A percentile compares a stretch with the other conserved stretches of the same genome.
Evolutionary conservation across 139 green algal species (phyloP).

Genomic region (Ettlia oleoabundans): DNA sequence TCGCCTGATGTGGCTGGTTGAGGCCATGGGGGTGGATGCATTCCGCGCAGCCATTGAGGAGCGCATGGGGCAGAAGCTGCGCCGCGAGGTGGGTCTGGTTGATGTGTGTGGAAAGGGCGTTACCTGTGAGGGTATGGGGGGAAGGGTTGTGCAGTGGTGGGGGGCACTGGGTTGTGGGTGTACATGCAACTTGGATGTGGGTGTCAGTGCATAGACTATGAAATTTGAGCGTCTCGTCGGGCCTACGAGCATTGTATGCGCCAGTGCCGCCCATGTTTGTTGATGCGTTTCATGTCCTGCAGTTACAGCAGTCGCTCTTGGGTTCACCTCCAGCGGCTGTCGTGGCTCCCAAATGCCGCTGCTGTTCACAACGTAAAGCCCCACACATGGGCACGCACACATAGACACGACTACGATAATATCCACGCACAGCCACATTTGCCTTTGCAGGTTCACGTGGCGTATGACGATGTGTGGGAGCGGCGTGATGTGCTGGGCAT

Average conservation of each 20-base stretch:
- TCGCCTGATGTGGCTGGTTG: constrained; percentile 96
- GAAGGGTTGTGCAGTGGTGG: too few relatives aligned
- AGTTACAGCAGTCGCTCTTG: too few relatives aligned
- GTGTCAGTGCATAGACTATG: too few relatives aligned
- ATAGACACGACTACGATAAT: neutral
- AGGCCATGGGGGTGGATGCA: constrained; percentile 80
- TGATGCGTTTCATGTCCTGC: too few relatives aligned
- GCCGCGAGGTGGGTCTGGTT: constrained; percentile 20
- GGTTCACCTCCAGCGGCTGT: neutral
- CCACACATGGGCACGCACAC: too few relatives aligned
- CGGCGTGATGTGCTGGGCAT: constrained; percentile 88
- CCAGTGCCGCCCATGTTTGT: too few relatives aligned
- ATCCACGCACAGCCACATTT: neutral
- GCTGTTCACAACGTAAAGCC: too few relatives aligned
- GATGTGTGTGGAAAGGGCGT: neutral
- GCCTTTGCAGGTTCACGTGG: constrained; percentile 51
- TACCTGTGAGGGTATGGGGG: too few relatives aligned
- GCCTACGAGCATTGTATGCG: too few relatives aligned
- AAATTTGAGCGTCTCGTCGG: too few relatives aligned
- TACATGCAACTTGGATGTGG: too few relatives aligned
- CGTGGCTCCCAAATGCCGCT: neutral
- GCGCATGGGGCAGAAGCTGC: constrained; percentile 74
- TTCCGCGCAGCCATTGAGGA: constrained; percentile 76
- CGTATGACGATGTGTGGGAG: constrained; percentile 70
- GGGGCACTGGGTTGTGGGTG: too few relatives aligned